These are phyloP conservation scores for Auriscalpium vulgare DNA, from an alignment of 768 basidiomycete species.

Conservation along the genomic window DNA sequence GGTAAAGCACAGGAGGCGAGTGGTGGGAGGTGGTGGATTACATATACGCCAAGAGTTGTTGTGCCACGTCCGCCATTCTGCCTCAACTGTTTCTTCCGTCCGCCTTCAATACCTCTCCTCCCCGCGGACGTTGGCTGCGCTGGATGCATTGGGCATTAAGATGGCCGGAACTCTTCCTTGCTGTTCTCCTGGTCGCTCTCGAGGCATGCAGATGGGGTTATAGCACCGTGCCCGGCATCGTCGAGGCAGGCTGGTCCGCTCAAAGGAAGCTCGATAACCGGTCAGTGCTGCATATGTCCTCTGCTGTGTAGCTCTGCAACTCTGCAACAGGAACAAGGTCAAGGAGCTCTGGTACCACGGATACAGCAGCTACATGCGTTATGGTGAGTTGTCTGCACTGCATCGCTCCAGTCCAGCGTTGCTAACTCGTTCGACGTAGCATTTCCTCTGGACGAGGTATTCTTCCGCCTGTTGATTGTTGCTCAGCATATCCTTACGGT, in stretches of 20 bases:
- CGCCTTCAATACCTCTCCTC: background rate
- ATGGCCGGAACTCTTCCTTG: constrained; percentile 44
- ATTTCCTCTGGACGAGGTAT: constrained; percentile 82
- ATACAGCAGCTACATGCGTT: constrained; percentile 80
- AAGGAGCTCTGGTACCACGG: constrained; percentile 88
- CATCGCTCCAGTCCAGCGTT: background rate
- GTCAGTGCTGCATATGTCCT: constrained; percentile 27
- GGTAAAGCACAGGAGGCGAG: background rate
- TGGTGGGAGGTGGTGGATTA: background rate
- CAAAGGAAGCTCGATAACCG: constrained; percentile 50
- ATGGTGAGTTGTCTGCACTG: constrained; percentile 39
- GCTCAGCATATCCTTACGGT: background rate
- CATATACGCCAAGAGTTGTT: background rate
- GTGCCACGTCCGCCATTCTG: background rate
- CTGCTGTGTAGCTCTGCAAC: background rate
- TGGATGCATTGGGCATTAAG: constrained; percentile 35
- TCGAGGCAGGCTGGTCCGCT: constrained; percentile 38
- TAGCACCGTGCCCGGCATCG: constrained; percentile 3
- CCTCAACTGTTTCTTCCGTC: background rate
- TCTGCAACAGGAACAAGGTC: constrained; percentile 47
- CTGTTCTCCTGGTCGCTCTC: constrained; percentile 30
- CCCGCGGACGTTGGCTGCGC: constrained; percentile 12
- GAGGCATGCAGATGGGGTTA: constrained; percentile 18
- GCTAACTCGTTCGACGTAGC: constrained; percentile 33
- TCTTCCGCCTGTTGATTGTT: constrained; percentile 3